Base-by-base conservation (phyloP, 2,329 filamentous ascomycete genomes). In the Stemphylium beticola region DNA sequence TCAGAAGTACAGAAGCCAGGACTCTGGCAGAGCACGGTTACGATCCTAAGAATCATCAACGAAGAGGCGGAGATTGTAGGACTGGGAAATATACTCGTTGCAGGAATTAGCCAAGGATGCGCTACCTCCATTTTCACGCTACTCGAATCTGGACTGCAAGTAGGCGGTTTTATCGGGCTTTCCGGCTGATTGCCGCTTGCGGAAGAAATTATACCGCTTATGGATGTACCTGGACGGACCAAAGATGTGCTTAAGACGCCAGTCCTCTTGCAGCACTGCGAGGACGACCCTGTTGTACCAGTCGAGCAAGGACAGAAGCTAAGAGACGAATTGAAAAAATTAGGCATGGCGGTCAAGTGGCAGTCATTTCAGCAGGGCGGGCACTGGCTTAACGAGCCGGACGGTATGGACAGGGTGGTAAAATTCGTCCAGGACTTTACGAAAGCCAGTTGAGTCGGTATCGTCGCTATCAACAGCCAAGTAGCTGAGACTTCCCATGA, bases 321-420 rank as follows among this genome's bases (percentile, higher is more conserved):
- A 0, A 65, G 65, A 1, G 61, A 62, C 1, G 69, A 73, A 32
- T 59, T 84, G 17, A 45, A 61, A 1, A 59, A 58, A 2, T 54
- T 81, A 44, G 77, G 75, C 0, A 56, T 76, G 20, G 18, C 71
- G 0, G 76, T 77, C 0, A 48, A 73, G 7, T 77, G 76, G 75
- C 74, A 75, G 48, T 32, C 56, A 0, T 84, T 83, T 63, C 56
- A 61, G 8, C 20, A 65, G 12, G 65, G 61, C 3, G 63, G 79
- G 0, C 80, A 83, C 55, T 82, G 81, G 78, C 81, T 81, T 57
- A 79, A 76, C 52, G 69, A 81, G 14, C 79, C 79, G 0, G 73
- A 80, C 34, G 78, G 80, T 54, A 78, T 82, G 57, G 77, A 83
- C 60, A 78, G 81, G 56, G 75, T 82, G 43, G 59, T 66, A 18